Percentiles rank a stretch among this genome's conserved stretches.
phyloP scores from a whole-genome alignment of 169 alveolate genomes.

The Eimeria necatrix region DNA sequence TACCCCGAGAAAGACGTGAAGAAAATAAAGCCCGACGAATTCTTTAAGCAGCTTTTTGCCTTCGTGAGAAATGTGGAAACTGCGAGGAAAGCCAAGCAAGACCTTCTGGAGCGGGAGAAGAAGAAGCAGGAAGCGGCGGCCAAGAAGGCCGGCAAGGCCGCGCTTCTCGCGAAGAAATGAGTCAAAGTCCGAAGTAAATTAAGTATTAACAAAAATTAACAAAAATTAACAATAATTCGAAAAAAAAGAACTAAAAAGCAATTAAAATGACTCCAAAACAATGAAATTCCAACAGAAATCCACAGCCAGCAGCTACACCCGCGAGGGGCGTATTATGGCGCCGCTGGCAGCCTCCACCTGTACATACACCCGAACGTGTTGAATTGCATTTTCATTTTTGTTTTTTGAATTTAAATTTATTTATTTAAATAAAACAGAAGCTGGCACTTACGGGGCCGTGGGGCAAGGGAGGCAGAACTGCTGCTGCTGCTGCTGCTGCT shows the following conservation, averaged over 20 bases:
- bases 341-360: neutral
- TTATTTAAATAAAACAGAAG: too few relatives aligned
- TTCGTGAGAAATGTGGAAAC: conserved; percentile 90
- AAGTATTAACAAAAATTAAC: too few relatives aligned
- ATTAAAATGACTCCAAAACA: too few relatives aligned
- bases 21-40: conserved; percentile 90
- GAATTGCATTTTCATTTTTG: too few relatives aligned
- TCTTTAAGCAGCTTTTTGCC: conserved; percentile 90
- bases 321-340: neutral
- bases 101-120: conserved; percentile 86
- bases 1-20: conserved; percentile 91
- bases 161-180: neutral
- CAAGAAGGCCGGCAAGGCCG: conserved; percentile 76
- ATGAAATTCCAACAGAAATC: too few relatives aligned
- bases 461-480: neutral
- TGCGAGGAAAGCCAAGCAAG: conserved; percentile 89
- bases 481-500: neutral
- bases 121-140: conserved; percentile 86
- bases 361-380: too few relatives aligned
- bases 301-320: neutral
- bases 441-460: neutral
- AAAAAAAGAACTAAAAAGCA: too few relatives aligned
- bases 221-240: too few relatives aligned
- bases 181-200: too few relatives aligned
- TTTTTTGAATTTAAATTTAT: too few relatives aligned